These are phyloP conservation scores for Suhomyces sp. DNA, from an alignment of 805 yeast genomes.

Conservation along the genomic window DNA sequence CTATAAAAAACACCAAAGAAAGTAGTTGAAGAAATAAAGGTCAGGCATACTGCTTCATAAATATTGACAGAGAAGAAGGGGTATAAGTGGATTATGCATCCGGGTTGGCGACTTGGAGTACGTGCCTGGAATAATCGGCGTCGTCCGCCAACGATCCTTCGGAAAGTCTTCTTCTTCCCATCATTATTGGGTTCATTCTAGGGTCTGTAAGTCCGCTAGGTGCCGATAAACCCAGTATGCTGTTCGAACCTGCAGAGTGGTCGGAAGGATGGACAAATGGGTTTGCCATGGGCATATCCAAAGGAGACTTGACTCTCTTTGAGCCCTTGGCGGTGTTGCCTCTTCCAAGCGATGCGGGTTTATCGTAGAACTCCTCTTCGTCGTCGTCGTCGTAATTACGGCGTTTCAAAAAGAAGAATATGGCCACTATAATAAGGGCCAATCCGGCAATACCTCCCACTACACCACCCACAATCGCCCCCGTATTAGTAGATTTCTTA, in stretches of 20 bases:
- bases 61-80: neutral
- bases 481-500: slow-evolving; percentile 29
- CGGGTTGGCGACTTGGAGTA: slow-evolving; percentile 85
- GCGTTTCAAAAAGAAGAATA: slow-evolving; percentile 32
- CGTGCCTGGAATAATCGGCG: slow-evolving; percentile 75
- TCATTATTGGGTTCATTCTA: slow-evolving; percentile 68
- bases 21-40: neutral
- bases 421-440: slow-evolving; percentile 18
- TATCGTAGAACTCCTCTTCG: slow-evolving; percentile 34
- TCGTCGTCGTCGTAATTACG: slow-evolving; percentile 43
- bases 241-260: slow-evolving; percentile 24
- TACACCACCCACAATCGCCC: slow-evolving; percentile 45
- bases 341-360: slow-evolving; percentile 38
- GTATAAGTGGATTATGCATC: slow-evolving; percentile 34
- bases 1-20: neutral
- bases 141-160: slow-evolving; percentile 88
- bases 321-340: slow-evolving; percentile 26
- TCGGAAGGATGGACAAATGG: slow-evolving; percentile 66
- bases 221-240: slow-evolving; percentile 1
- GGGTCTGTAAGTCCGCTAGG: slow-evolving; percentile 45
- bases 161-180: slow-evolving; percentile 79
- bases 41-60: neutral
- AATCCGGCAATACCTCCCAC: slow-evolving; percentile 41
- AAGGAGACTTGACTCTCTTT: slow-evolving; percentile 27
- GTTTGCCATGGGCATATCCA: slow-evolving; percentile 43